phyloP scores from a whole-genome alignment of 768 basidiomycete genomes.

The Obba rivulosa region DNA sequence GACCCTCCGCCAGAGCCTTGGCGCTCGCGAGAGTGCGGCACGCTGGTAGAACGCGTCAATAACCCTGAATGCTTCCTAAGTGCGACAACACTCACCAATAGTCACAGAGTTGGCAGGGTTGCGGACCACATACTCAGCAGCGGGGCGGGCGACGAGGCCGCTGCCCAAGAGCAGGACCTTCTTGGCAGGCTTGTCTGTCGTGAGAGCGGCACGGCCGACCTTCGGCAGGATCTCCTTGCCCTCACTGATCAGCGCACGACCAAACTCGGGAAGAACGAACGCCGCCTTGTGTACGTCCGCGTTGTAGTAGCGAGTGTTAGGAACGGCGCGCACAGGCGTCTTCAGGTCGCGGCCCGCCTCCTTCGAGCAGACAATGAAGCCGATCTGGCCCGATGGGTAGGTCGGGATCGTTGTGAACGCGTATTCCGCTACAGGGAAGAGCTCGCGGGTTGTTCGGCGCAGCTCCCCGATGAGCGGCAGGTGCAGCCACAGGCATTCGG shows the following conservation, averaged over 20 bases:
- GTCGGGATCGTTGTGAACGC: conserved; percentile 97
- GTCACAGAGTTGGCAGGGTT: conserved; percentile 79
- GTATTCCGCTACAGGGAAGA: conserved; percentile 85
- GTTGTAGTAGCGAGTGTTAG: conserved; percentile 81
- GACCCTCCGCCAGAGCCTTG: conserved; percentile 56
- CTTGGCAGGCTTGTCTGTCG: conserved; percentile 47
- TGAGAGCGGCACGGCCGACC: conserved; percentile 56
- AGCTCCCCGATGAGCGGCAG: conserved; percentile 80
- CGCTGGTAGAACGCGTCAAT: conserved; percentile 36
- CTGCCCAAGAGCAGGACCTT: conserved; percentile 88
- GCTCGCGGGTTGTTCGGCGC: conserved; percentile 53
- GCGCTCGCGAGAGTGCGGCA: conserved; percentile 85
- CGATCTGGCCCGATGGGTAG: conserved; percentile 98
- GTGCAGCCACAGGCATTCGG: conserved; percentile 94
- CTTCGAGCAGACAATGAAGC: conserved; percentile 87
- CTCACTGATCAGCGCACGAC: conserved; percentile 66
- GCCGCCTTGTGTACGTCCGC: conserved; percentile 71
- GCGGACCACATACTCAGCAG: conserved; percentile 88
- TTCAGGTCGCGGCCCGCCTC: conserved; percentile 63
- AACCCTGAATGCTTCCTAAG: not conserved
- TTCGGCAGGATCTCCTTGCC: conserved; percentile 64
- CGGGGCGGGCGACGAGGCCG: conserved; percentile 94
- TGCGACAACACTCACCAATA: conserved; percentile 49
- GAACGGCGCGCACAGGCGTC: conserved; percentile 67
- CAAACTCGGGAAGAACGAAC: conserved; percentile 94